These are phyloP conservation scores for Ophiocordyceps camponoti-leonardi DNA, from an alignment of 2,329 filamentous ascomycete genomes.

Conservation along the genomic window DNA sequence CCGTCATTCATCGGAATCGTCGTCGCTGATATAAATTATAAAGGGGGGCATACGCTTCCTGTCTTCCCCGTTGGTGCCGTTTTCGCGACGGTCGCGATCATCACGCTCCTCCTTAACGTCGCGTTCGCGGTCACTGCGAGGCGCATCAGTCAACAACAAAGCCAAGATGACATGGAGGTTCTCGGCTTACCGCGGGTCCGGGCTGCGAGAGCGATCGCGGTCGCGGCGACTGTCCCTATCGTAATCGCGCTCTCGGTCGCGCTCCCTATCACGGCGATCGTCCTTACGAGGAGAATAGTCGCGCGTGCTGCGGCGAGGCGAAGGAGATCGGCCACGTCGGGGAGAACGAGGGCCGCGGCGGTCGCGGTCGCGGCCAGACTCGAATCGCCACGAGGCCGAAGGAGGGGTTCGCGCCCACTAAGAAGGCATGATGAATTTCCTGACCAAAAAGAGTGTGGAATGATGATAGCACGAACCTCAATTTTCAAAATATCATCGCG, in stretches of 20 bases:
- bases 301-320: constrained; percentile 57
- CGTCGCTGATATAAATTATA: background rate
- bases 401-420: constrained; percentile 98
- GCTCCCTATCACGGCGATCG: constrained; percentile 56
- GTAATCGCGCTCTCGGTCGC: constrained; percentile 30
- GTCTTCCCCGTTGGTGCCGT: constrained; percentile 69
- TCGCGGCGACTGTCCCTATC: constrained; percentile 61
- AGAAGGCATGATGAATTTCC: constrained; percentile 1
- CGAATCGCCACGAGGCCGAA: constrained; percentile 96
- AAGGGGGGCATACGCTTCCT: constrained; percentile 52
- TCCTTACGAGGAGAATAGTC: constrained; percentile 83
- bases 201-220: constrained; percentile 60
- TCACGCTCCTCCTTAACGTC: constrained; percentile 50
- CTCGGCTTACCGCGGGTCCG: constrained; percentile 37
- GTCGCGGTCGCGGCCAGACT: constrained; percentile 68
- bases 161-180: background rate
- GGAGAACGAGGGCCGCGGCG: constrained; percentile 40
- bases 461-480: constrained; percentile 44
- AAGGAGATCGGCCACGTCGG: constrained; percentile 56
- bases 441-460: background rate
- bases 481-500: constrained; percentile 95
- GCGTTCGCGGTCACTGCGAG: constrained; percentile 30
- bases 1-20: background rate
- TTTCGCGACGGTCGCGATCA: constrained; percentile 58
- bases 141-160: background rate